Evolutionary conservation across 208 protist species (phyloP), one percentile per base, ranked within the genome.

Genomic region (Leishmania mexicana): DNA sequence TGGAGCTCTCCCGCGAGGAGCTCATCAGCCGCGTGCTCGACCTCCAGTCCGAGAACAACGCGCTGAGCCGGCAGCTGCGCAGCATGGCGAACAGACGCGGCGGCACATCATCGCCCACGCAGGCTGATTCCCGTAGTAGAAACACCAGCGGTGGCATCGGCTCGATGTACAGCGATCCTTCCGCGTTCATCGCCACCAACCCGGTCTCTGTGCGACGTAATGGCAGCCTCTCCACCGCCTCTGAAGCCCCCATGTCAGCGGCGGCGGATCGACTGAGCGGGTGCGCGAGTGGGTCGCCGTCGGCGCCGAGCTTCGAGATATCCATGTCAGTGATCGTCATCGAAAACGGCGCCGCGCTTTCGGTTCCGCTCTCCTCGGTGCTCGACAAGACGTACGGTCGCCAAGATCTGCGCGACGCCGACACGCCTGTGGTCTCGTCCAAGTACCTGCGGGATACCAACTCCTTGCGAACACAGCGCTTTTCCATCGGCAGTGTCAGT

Each of bases 241-340:
- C 76, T 4, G 81, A 81, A 21, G 21, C 58, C 49, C 54, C 75
- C 3, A 76, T 83, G 60, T 88, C 88, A 38, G 70, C 81, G 15
- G 85, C 83, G 19, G 81, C 83, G 10, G 83, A 84, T 6, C 75
- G 87, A 51, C 83, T 90, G 53, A 90, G 82, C 71, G 77, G 83
- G 42, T 83, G 76, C 54, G 74, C 79, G n/a, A 76, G 80, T 47
- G 58, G 70, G 51, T 73, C 81, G 76, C 84, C 80, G 45, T 47
- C 71, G 11, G 45, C 68, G 58, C 81, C 76, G 13, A 71, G 79
- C 60, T 96, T 96, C 77, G 88, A 92, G 28, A 91, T 97, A 54
- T 94, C 89, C 28, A 87, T 97, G 80, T 96, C 92, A 35, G 94
- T 97, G 40, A 92, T 97, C 88, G 90, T 97, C 74, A 97, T 97